phyloP scores from a whole-genome alignment of 305 asterid species.

The Rubia balearica region DNA sequence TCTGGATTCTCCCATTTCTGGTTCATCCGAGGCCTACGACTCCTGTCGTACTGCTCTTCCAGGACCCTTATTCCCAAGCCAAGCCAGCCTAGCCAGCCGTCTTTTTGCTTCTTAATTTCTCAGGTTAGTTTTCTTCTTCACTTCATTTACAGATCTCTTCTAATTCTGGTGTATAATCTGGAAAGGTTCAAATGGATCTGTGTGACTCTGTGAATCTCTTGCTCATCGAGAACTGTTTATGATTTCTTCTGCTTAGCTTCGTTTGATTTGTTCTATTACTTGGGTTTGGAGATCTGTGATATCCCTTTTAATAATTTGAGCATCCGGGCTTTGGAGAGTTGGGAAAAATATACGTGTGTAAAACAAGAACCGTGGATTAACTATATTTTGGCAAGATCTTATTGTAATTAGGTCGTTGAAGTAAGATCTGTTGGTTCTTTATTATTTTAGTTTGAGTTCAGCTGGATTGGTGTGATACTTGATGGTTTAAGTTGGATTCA shows the following conservation, averaged over 20 bases:
- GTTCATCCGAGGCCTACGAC: neutral
- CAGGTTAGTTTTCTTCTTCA: neutral
- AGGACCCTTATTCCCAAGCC: neutral
- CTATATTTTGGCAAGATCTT: slow-evolving; percentile 10
- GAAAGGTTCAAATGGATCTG: slow-evolving; percentile 12
- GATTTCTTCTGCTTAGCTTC: neutral
- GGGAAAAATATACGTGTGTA: neutral
- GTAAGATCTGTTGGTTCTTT: slow-evolving; percentile 14
- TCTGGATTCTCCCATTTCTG: neutral
- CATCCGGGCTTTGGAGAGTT: neutral
- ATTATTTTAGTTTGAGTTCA: neutral
- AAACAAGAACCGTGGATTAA: neutral
- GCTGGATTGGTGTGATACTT: slow-evolving; percentile 2
- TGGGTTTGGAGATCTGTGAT: slow-evolving; percentile 9
- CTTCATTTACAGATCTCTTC: slow-evolving; percentile 1
- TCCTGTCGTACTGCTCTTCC: slow-evolving; percentile 7
- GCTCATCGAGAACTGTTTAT: neutral
- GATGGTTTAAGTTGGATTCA: neutral
- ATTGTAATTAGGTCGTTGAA: neutral
- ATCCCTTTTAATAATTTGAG: slow-evolving; percentile 4
- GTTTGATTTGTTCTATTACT: neutral
- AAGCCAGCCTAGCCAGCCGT: slow-evolving; percentile 10
- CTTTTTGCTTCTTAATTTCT: slow-evolving; percentile 6
- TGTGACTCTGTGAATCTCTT: neutral
- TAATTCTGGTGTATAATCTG: neutral